These are phyloP conservation scores for Hapsidospora chrysogenum DNA, from an alignment of 495 filamentous ascomycete genomes.

Conservation along the genomic window DNA sequence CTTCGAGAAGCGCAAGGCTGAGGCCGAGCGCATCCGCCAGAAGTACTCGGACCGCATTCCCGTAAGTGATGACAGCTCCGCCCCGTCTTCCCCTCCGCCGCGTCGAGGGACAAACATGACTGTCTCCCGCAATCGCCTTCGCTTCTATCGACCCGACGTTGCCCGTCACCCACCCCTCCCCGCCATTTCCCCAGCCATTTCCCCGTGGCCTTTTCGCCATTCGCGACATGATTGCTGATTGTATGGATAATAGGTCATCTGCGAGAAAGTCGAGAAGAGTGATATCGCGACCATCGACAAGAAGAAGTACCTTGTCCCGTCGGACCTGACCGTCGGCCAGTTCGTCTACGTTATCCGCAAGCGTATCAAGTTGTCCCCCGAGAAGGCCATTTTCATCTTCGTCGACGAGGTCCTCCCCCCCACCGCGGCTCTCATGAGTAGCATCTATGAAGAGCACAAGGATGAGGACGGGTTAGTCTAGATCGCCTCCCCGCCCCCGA, in stretches of 20 bases:
- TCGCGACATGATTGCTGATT: too few species aligned
- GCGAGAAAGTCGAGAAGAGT: conserved; percentile 97
- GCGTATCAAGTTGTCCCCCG: conserved; percentile 97
- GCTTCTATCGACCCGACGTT: too few species aligned
- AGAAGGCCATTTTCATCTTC: conserved; percentile 99
- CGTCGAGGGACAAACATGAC: too few species aligned
- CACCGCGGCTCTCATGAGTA: conserved; percentile 95
- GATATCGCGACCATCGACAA: conserved; percentile 99
- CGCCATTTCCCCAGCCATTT: conserved; percentile 6
- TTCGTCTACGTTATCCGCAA: conserved; percentile 99
- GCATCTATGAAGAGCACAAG: conserved; percentile 99
- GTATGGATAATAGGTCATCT: conserved; percentile 94
- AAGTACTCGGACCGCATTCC: conserved; percentile 98
- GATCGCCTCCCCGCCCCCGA: not conserved
- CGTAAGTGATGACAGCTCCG: conserved; percentile 38
- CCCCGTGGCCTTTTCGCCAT: too few species aligned
- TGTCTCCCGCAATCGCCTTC: not conserved
- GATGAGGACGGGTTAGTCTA: conserved; percentile 47
- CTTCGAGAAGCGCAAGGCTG: conserved; percentile 98
- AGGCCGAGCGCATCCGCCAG: conserved; percentile 96
- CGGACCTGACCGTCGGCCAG: conserved; percentile 96
- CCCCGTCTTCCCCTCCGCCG: not conserved
- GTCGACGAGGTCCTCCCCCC: conserved; percentile 96
- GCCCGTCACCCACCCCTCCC: too few species aligned
- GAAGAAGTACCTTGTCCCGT: conserved; percentile 99